A percentile compares a stretch with the other conserved stretches of the same genome.
These are phyloP conservation scores for Seiridium unicorne DNA, from an alignment of 2,329 filamentous ascomycete species.

Conservation along the genomic window DNA sequence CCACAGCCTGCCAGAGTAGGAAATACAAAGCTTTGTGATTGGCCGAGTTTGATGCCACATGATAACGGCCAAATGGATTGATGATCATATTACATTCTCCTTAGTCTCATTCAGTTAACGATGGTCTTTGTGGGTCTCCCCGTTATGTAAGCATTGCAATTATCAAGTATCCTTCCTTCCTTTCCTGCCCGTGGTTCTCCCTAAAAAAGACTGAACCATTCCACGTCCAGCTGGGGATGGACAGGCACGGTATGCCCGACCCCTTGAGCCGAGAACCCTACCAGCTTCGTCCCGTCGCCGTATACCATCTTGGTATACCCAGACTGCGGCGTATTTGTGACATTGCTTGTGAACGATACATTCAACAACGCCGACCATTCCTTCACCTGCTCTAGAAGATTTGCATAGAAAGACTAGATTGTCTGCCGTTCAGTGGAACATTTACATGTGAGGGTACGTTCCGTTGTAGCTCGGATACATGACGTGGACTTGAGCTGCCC, in stretches of 20 bases:
- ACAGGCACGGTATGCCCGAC: conserved; percentile 11
- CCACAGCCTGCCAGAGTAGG: neutral
- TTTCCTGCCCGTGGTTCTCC: neutral
- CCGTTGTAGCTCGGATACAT: conserved; percentile 31
- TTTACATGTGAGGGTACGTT: conserved; percentile 26
- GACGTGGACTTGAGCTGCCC: conserved; percentile 39
- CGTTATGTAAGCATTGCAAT: no score
- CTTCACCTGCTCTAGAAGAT: conserved; percentile 39
- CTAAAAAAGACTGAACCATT: conserved; percentile 3
- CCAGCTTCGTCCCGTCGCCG: conserved; percentile 10
- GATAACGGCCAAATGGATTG: neutral
- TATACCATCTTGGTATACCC: conserved; percentile 10
- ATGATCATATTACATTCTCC: no score
- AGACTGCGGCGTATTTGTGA: conserved; percentile 2
- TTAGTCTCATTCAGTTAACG: no score
- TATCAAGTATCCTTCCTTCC: no score
- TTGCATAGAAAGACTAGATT: conserved; percentile 32
- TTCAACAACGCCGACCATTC: conserved; percentile 37
- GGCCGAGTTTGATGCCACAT: neutral
- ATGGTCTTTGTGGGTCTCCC: no score
- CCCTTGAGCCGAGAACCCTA: conserved; percentile 7
- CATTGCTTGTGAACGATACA: conserved; percentile 13
- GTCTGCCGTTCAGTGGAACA: conserved; percentile 31
- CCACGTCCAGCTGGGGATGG: conserved; percentile 5
- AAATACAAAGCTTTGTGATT: neutral